These are phyloP conservation scores for Stenogyne calaminthoides DNA, from an alignment of 305 asterid species.

Conservation along the genomic window DNA sequence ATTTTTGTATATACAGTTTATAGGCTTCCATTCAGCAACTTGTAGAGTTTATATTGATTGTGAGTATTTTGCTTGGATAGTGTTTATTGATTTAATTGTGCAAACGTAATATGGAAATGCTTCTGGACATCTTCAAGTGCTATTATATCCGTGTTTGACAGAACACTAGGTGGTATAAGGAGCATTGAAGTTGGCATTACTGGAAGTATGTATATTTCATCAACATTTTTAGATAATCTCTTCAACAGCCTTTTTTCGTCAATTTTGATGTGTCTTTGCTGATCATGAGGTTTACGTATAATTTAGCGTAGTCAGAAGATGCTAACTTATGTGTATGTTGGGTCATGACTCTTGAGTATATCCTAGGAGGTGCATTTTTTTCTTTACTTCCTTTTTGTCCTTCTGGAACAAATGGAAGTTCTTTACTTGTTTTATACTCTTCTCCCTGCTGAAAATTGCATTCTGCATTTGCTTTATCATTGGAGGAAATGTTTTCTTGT, in stretches of 20 bases:
- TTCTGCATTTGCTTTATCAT: constrained; percentile 2
- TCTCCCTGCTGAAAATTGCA: constrained; percentile 15
- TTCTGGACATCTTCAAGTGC: not conserved
- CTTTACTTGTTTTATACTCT: constrained; percentile 10
- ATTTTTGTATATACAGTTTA: constrained; percentile 26
- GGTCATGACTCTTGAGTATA: constrained; percentile 12
- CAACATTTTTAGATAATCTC: not conserved
- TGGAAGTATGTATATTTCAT: constrained; percentile 14
- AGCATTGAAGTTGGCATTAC: constrained; percentile 13
- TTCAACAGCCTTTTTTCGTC: not conserved
- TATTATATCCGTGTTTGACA: not conserved
- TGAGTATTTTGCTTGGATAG: not conserved
- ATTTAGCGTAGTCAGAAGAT: not conserved
- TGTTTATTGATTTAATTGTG: constrained; percentile 13
- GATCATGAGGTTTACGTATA: constrained; percentile 3
- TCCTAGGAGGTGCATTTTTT: constrained; percentile 11
- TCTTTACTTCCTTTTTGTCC: not conserved
- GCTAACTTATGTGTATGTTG: constrained; percentile 3
- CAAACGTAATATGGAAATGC: constrained; percentile 3
- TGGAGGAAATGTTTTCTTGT: constrained; percentile 9
- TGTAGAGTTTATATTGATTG: constrained; percentile 12
- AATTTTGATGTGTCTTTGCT: not conserved
- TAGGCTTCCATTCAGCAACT: constrained; percentile 14
- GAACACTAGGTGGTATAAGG: constrained; percentile 9
- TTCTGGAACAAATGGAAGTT: constrained; percentile 4